These are phyloP conservation scores for Tephrocybe sp. DNA, from an alignment of 768 basidiomycete species.

Conservation along the genomic window DNA sequence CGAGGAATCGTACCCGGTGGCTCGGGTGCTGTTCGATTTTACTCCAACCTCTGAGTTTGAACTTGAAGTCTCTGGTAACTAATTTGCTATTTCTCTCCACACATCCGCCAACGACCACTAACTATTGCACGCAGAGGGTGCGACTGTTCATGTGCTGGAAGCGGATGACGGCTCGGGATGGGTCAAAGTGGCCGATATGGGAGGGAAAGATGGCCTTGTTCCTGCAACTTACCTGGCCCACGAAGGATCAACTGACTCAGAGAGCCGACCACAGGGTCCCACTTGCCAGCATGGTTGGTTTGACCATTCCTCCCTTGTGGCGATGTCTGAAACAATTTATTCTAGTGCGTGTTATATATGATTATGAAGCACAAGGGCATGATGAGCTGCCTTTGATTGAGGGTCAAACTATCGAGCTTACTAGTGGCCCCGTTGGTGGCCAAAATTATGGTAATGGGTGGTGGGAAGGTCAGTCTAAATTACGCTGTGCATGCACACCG, in stretches of 20 bases:
- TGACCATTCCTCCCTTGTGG: neutral
- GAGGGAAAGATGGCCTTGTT: slow-evolving; percentile 67
- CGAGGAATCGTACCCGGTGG: slow-evolving; percentile 48
- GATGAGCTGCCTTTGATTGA: slow-evolving; percentile 57
- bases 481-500: no score
- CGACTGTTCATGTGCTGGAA: slow-evolving; percentile 63
- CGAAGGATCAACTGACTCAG: slow-evolving; percentile 13
- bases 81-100: neutral
- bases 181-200: slow-evolving; percentile 67
- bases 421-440: slow-evolving; percentile 58
- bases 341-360: slow-evolving; percentile 80
- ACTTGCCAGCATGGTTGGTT: slow-evolving; percentile 52
- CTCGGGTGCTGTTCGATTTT: slow-evolving; percentile 74
- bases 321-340: slow-evolving; percentile 9
- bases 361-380: slow-evolving; percentile 68
- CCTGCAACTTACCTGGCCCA: slow-evolving; percentile 77
- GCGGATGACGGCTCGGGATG: slow-evolving; percentile 85
- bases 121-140: slow-evolving; percentile 48
- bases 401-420: slow-evolving; percentile 62
- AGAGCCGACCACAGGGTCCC: slow-evolving; percentile 24
- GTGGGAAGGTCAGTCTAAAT: slow-evolving; percentile 74
- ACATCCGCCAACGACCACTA: neutral
- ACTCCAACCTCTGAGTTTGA: slow-evolving; percentile 75
- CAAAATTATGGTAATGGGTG: slow-evolving; percentile 73
- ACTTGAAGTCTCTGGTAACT: slow-evolving; percentile 59